Conservation (phyloP, 169 alveolate species). For the Plasmodium berghei region DNA sequence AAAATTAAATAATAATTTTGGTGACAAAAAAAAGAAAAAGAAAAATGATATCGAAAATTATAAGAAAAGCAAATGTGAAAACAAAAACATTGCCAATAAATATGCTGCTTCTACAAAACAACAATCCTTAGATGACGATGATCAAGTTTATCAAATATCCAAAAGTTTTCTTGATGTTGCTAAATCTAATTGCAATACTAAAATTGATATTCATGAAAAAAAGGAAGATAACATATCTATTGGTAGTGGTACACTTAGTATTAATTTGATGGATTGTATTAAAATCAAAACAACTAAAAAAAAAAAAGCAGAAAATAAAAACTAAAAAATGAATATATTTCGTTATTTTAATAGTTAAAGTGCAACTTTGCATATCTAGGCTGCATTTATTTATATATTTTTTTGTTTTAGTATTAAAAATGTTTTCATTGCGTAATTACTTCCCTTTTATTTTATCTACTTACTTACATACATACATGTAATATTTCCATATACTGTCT, state of each 20-base stretch:
- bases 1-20: background rate
- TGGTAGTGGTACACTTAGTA: constrained; percentile 32
- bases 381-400: too few species aligned
- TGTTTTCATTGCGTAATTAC: too few species aligned
- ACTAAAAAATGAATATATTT: background rate
- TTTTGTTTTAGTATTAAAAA: too few species aligned
- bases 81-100: background rate
- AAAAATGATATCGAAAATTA: constrained; percentile 1
- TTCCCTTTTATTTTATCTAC: too few species aligned
- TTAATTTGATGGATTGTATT: constrained; percentile 57
- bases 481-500: too few species aligned
- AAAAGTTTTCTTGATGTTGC: constrained; percentile 71
- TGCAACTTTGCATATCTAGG: too few species aligned
- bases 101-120: too few species aligned
- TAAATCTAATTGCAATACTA: constrained; percentile 30
- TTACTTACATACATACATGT: too few species aligned
- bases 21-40: constrained; percentile 5
- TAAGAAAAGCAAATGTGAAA: background rate
- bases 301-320: constrained; percentile 34
- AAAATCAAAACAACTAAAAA: constrained; percentile 37
- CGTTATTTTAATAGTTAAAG: background rate
- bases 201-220: constrained; percentile 18
- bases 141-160: background rate
- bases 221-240: constrained; percentile 45
- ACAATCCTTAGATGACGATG: background rate